Evolutionary conservation across 129 eudicot species (phyloP).

Genomic region (Sambucus nigra): DNA sequence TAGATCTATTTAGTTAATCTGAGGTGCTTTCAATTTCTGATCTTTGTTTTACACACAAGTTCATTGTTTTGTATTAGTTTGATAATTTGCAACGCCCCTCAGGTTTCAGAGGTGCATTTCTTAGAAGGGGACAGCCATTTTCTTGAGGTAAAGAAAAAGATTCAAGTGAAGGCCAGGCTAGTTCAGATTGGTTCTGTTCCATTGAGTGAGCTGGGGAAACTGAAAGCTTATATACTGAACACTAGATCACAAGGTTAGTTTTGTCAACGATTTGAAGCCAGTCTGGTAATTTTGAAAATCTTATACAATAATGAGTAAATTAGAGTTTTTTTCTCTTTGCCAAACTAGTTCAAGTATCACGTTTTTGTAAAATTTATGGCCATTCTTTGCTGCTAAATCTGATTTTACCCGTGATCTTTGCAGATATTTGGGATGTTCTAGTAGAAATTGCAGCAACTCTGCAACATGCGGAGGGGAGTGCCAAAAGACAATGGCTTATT

Average conservation of each 20-base stretch:
- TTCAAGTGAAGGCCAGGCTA: slow-evolving; percentile 48
- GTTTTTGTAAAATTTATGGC: background rate
- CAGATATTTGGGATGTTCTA: slow-evolving; percentile 75
- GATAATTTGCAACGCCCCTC: slow-evolving; percentile 7
- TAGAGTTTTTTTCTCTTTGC: background rate
- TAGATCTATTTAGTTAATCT: too few species aligned
- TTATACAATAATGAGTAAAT: background rate
- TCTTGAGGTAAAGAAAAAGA: slow-evolving; percentile 43
- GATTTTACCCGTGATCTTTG: slow-evolving; percentile 9
- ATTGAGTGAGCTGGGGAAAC: slow-evolving; percentile 48
- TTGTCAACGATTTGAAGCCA: background rate
- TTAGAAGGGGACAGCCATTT: slow-evolving; percentile 21
- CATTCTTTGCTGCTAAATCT: background rate
- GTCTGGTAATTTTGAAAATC: background rate
- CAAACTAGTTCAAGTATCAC: background rate
- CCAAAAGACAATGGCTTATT: slow-evolving; percentile 76
- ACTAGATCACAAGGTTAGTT: slow-evolving; percentile 60
- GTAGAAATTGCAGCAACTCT: slow-evolving; percentile 60
- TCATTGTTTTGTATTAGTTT: too few species aligned
- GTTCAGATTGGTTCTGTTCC: slow-evolving; percentile 56
- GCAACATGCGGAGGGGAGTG: slow-evolving; percentile 56
- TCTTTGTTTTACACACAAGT: too few species aligned
- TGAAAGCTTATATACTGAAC: slow-evolving; percentile 51
- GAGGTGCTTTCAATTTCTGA: too few species aligned
- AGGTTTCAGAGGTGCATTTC: slow-evolving; percentile 44